Evolutionary conservation across 768 basidiomycete species (phyloP), one percentile per base, ranked within the genome.

Genomic region (Mycena leptocephala): DNA sequence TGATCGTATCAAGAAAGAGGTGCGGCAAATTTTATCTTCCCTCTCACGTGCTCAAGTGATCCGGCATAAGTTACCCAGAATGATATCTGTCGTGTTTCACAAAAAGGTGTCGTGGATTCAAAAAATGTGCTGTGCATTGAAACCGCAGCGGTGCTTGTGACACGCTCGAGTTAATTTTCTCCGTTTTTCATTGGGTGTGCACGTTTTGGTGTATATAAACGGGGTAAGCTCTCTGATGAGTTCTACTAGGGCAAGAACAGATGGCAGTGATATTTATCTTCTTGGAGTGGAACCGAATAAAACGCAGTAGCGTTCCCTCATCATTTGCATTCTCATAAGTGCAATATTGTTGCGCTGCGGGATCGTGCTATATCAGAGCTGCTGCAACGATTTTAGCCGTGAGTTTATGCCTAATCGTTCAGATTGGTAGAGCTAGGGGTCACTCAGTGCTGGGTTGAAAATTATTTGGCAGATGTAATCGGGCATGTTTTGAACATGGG

Each of bases 261-360:
- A 24, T 51, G 3, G n/a, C 59, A 62, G 59, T 62, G 37, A 62
- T 62, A 62, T 62, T 62, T 37, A 62, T 62, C 35, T 62, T 62
- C 59, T 39, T 37, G 35, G 35, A 62, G 59, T 39, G 59, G 59
- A 62, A 62, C 20, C n/a, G 59, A 62, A 62, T 62, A 39, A 37
- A 62, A 62, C 35, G 35, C 59, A 62, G 33, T 37, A 62, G 59
- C n/a, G 35, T 62, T 62, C 39, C 35, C 59, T 62, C 35, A 39
- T 62, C 14, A 62, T 62, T 62, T 56, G 55, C 30, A 56, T 56
- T 56, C 55, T 62, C 59, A 62, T n/a, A 62, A 62, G 59, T 62
- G 39, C 59, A 62, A 62, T 62, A 62, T 62, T 58, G 56, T 33
- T 58, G n/a, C n/a, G n/a, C n/a, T n/a, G n/a, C n/a, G n/a, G n/a